A percentile compares a stretch with the other conserved stretches of the same genome.
phyloP scores from a whole-genome alignment of 768 basidiomycete genomes.

The Auricularia sp. region DNA sequence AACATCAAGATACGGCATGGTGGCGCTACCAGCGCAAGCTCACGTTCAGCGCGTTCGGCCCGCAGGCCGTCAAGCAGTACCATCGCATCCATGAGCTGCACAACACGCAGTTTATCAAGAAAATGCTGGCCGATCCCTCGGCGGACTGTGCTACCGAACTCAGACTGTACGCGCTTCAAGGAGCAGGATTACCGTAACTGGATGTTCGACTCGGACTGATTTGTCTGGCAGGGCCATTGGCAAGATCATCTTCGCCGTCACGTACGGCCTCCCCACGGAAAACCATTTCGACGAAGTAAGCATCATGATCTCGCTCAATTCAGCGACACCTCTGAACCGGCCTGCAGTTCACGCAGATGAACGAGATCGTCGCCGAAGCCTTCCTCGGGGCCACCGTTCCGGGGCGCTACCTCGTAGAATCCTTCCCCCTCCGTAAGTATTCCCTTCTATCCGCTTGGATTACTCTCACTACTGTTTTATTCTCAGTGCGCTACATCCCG shows the following conservation, averaged over 20 bases:
- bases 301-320: no score
- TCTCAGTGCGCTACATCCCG: constrained; percentile 7
- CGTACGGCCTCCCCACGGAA: background rate
- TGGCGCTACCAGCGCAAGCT: background rate
- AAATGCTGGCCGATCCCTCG: background rate
- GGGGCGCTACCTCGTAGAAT: background rate
- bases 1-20: background rate
- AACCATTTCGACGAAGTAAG: background rate
- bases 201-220: background rate
- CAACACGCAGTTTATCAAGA: background rate
- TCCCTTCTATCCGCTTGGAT: no score
- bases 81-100: background rate
- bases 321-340: no score
- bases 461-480: background rate
- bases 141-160: background rate
- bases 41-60: background rate
- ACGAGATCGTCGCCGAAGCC: background rate
- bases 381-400: background rate
- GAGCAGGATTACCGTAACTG: background rate
- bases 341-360: background rate
- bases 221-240: background rate
- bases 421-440: background rate
- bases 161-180: background rate
- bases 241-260: background rate
- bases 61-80: background rate